Conservation (phyloP, 2,329 filamentous ascomycete genomes). For the Aspergillus ibericus region DNA sequence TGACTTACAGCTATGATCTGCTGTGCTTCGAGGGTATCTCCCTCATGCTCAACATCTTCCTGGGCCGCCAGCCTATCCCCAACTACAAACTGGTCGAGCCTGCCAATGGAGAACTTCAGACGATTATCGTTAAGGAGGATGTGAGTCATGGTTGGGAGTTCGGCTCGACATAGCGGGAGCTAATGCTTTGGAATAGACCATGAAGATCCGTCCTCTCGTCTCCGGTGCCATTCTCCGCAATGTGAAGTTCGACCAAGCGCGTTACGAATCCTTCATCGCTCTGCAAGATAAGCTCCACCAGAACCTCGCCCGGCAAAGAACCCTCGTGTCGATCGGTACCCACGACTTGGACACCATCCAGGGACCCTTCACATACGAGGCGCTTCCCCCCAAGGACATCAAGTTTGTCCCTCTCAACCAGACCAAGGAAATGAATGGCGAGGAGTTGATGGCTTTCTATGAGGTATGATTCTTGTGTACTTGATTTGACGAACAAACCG, state of each 20-base stretch:
- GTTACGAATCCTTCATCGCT: slow-evolving; percentile 96
- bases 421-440: slow-evolving; percentile 79
- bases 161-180: neutral
- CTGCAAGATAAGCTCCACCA: slow-evolving; percentile 98
- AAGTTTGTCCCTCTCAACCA: slow-evolving; percentile 90
- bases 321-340: slow-evolving; percentile 93
- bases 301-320: slow-evolving; percentile 89
- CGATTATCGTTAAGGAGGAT: slow-evolving; percentile 73
- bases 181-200: slow-evolving; percentile 53
- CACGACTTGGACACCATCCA: slow-evolving; percentile 92
- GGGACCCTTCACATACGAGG: slow-evolving; percentile 96
- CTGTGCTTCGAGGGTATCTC: slow-evolving; percentile 96
- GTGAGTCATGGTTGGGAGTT: slow-evolving; percentile 35
- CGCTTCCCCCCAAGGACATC: slow-evolving; percentile 85
- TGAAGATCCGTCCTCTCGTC: slow-evolving; percentile 79
- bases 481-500: neutral
- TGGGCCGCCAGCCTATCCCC: slow-evolving; percentile 71
- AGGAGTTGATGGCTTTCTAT: slow-evolving; percentile 91
- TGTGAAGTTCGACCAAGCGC: slow-evolving; percentile 84
- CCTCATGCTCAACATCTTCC: slow-evolving; percentile 94
- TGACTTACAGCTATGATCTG: slow-evolving; percentile 67
- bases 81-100: slow-evolving; percentile 77
- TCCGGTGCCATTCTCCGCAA: slow-evolving; percentile 86
- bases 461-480: slow-evolving; percentile 49
- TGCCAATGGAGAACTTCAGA: slow-evolving; percentile 70